These are phyloP conservation scores for Eucalyptus rudis DNA, from an alignment of 345 rosid genomes.

Conservation along the genomic window DNA sequence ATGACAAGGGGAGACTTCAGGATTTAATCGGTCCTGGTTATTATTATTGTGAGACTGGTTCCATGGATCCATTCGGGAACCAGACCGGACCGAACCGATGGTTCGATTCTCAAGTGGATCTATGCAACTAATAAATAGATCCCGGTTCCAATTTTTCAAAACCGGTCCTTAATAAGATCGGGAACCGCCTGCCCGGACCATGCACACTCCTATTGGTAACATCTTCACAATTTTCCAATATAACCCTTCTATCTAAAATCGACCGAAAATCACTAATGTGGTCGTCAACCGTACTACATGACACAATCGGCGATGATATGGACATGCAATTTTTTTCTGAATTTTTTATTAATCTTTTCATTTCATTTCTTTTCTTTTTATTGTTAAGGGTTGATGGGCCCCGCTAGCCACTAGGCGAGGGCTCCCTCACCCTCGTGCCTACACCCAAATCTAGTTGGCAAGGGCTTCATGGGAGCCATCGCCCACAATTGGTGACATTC, in stretches of 20 bases:
- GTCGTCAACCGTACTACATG: accelerated
- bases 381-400: background rate
- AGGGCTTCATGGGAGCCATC: background rate
- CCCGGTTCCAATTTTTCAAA: too few species aligned
- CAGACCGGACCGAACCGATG: too few species aligned
- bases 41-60: too few species aligned
- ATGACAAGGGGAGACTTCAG: too few species aligned
- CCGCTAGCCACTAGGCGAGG: background rate
- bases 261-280: accelerated
- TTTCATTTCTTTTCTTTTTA: background rate
- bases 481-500: background rate
- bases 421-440: background rate
- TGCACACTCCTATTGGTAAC: background rate
- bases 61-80: too few species aligned
- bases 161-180: too few species aligned
- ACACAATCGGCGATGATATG: accelerated
- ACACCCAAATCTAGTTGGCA: background rate
- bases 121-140: too few species aligned
- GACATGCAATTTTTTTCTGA: background rate
- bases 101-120: too few species aligned
- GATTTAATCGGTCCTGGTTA: too few species aligned
- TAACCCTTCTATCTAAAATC: background rate
- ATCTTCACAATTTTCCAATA: background rate
- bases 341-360: background rate
- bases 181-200: too few species aligned